A percentile compares a stretch with the other conserved stretches of the same genome.
phyloP scores from a whole-genome alignment of 345 rosid species.

The Streptanthus diversifolius region DNA sequence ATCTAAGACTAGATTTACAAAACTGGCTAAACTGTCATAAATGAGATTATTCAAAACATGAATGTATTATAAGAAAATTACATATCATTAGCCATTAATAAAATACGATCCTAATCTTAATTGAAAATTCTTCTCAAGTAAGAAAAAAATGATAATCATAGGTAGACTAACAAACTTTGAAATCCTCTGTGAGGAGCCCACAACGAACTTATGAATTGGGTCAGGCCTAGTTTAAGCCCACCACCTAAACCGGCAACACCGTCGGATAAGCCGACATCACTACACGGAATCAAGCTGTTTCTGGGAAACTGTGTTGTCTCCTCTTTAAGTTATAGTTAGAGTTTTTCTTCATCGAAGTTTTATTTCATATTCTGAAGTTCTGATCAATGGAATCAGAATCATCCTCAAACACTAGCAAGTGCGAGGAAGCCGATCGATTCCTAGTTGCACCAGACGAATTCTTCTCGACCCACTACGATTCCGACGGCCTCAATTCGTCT shows the following conservation, averaged over 20 bases:
- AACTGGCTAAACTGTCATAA: too few species aligned
- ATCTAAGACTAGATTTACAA: too few species aligned
- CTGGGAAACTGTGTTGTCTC: conserved; percentile 18
- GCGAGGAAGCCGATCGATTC: conserved; percentile 31
- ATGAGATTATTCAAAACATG: too few species aligned
- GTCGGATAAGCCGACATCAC: conserved; percentile 19
- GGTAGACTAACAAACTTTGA: too few species aligned
- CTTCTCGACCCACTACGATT: conserved; percentile 26
- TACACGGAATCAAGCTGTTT: conserved; percentile 12
- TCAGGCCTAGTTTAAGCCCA: conserved; percentile 12
- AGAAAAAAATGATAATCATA: too few species aligned
- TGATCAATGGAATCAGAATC: conserved; percentile 21
- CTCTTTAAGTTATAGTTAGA: background rate
- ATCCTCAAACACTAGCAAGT: background rate
- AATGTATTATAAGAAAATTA: too few species aligned
- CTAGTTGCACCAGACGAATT: conserved; percentile 52
- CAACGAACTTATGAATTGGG: background rate
- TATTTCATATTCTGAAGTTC: background rate
- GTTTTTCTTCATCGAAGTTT: background rate
- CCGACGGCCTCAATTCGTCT: conserved; percentile 28
- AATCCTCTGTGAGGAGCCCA: background rate
- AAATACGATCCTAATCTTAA: too few species aligned
- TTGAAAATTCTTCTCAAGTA: background rate
- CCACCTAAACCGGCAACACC: conserved; percentile 7
- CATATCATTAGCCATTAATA: too few species aligned